These are phyloP conservation scores for Boletus sp. DNA, from an alignment of 768 basidiomycete species.

Conservation along the genomic window DNA sequence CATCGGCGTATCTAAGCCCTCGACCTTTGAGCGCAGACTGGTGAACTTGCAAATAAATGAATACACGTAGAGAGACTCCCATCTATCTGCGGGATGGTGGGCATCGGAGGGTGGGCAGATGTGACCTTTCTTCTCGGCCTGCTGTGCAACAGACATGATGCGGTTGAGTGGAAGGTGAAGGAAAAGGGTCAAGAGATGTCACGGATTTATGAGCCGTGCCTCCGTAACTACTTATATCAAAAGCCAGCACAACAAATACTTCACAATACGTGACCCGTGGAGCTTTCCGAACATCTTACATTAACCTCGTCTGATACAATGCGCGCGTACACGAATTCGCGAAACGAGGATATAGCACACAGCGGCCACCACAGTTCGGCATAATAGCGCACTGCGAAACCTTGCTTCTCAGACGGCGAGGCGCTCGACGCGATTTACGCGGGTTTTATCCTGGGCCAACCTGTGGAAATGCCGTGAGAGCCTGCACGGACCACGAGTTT, in stretches of 20 bases:
- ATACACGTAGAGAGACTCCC: constrained; percentile 86
- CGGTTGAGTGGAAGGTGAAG: constrained; percentile 28
- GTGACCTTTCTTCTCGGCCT: constrained; percentile 47
- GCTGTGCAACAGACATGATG: constrained; percentile 38
- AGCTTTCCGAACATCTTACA: constrained; percentile 25
- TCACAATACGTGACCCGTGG: constrained; percentile 31
- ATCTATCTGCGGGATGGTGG: constrained; percentile 73
- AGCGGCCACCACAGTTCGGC: constrained; percentile 18
- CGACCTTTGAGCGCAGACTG: constrained; percentile 65
- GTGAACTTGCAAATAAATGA: constrained; percentile 84
- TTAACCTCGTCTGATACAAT: constrained; percentile 14
- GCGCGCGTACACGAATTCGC: constrained; percentile 22
- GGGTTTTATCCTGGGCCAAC: constrained; percentile 80
- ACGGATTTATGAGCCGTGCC: constrained; percentile 33
- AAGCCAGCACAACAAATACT: constrained; percentile 32
- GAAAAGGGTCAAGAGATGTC: constrained; percentile 35
- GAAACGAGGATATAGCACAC: constrained; percentile 14
- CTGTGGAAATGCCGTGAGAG: constrained; percentile 39
- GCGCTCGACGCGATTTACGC: constrained; percentile 30
- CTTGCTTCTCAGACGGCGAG: constrained; percentile 9
- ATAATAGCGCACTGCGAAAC: constrained; percentile 11
- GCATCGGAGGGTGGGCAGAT: constrained; percentile 58
- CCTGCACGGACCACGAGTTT: constrained; percentile 27
- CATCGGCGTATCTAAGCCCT: constrained; percentile 77
- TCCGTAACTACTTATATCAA: constrained; percentile 40